Evolutionary conservation across 176 grass and related monocot species (phyloP).

Genomic region (Oropetium thomaeum): DNA sequence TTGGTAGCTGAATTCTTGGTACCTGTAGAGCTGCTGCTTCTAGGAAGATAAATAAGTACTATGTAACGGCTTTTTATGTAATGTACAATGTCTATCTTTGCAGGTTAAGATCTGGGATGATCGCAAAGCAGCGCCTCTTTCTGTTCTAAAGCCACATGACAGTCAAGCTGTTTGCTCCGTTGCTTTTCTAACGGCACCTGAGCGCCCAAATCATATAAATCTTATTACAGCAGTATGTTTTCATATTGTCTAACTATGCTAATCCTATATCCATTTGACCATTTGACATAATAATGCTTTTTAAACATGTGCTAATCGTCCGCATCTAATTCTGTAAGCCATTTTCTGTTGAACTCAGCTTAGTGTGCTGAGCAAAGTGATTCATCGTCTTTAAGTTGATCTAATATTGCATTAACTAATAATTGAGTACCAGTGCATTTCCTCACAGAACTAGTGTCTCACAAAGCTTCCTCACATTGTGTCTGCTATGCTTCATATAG

Average conservation of each 20-base stretch:
- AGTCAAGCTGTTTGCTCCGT: slow-evolving; percentile 87
- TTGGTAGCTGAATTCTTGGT: too few relatives aligned
- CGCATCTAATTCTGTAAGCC: not conserved
- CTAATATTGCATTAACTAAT: not conserved
- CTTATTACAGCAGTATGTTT: slow-evolving; percentile 83
- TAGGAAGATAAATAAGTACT: not conserved
- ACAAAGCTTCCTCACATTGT: not conserved
- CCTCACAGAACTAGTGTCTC: not conserved
- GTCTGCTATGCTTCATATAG: not conserved
- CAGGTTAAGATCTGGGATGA: slow-evolving; percentile 99
- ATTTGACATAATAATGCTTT: not conserved
- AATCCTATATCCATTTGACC: not conserved
- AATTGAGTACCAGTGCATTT: not conserved
- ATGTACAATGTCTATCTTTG: slow-evolving; percentile 33
- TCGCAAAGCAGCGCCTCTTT: slow-evolving; percentile 58
- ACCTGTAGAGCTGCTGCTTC: too few relatives aligned
- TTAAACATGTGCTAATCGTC: slow-evolving; percentile 10
- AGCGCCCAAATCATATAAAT: slow-evolving; percentile 89
- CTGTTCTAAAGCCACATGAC: slow-evolving; percentile 81
- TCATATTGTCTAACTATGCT: slow-evolving; percentile 18
- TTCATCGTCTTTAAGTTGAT: not conserved
- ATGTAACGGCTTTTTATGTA: slow-evolving; percentile 15
- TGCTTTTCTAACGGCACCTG: slow-evolving; percentile 82
- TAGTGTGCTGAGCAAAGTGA: not conserved
- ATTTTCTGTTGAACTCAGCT: not conserved